These are phyloP conservation scores for Pseudogymnoascus sp. DNA, from an alignment of 2,329 filamentous ascomycete species.

Conservation along the genomic window DNA sequence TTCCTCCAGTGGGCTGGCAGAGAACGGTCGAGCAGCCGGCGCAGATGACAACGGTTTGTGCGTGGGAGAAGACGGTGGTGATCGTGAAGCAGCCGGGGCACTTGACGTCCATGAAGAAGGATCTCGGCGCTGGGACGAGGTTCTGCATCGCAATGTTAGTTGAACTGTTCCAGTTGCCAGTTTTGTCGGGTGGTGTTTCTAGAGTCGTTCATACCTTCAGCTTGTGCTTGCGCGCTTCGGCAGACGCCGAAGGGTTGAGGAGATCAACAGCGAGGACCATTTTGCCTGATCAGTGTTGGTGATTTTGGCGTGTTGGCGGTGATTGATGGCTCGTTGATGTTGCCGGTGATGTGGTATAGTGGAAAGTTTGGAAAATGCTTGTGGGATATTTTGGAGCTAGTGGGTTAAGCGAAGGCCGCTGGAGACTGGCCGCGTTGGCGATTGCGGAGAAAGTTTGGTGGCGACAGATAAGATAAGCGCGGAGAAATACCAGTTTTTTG, in stretches of 20 bases:
- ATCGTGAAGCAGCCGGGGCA: slow-evolving; percentile 99
- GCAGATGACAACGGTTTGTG: slow-evolving; percentile 99
- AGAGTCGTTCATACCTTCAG: slow-evolving; percentile 70
- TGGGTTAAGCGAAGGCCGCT: slow-evolving; percentile 3
- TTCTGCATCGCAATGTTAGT: slow-evolving; percentile 45
- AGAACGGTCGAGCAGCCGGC: slow-evolving; percentile 98
- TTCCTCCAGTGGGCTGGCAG: slow-evolving; percentile 98
- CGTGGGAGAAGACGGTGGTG: slow-evolving; percentile 99
- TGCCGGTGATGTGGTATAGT: slow-evolving; percentile 7
- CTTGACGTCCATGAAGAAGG: slow-evolving; percentile 99
- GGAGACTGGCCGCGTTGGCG: slow-evolving; percentile 1
- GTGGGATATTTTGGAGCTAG: slow-evolving; percentile 8
- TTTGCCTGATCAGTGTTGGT: slow-evolving; percentile 8
- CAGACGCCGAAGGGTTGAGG: slow-evolving; percentile 94
- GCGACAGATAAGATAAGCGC: slow-evolving; percentile 1
- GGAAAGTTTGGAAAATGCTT: slow-evolving; percentile 8
- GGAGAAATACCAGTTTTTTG: neutral
- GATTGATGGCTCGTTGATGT: slow-evolving; percentile 7
- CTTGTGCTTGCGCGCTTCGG: slow-evolving; percentile 99
- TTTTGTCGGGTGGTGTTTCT: slow-evolving; percentile 10
- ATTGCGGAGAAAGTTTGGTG: slow-evolving; percentile 1
- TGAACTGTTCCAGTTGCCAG: neutral
- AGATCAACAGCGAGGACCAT: slow-evolving; percentile 99
- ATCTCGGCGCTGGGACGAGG: slow-evolving; percentile 91
- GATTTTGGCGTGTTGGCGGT: slow-evolving; percentile 8